These are phyloP conservation scores for Pinus tabuliformis DNA, from an alignment of 75 land plant genomes.

Conservation along the genomic window DNA sequence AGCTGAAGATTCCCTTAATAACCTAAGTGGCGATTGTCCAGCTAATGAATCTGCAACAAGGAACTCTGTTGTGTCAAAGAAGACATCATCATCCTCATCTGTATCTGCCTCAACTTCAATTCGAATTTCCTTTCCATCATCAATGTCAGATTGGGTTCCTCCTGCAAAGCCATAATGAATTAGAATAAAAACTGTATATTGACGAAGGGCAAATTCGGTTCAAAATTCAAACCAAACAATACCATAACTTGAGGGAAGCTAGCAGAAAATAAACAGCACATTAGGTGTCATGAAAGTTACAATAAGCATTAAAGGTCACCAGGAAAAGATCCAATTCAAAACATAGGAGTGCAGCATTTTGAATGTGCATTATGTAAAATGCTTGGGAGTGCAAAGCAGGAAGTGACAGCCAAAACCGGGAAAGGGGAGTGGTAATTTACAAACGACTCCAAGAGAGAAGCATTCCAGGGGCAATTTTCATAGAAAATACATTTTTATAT, in stretches of 20 bases:
- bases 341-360: neutral
- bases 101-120: conserved; percentile 21
- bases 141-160: conserved; percentile 22
- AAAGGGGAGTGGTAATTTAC: too few relatives aligned
- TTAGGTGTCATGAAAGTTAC: neutral
- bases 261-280: neutral
- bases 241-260: neutral
- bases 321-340: neutral
- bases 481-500: too few relatives aligned
- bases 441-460: too few relatives aligned
- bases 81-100: conserved; percentile 25
- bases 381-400: too few relatives aligned
- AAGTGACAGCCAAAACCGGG: too few relatives aligned
- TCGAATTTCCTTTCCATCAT: conserved; percentile 17
- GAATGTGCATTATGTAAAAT: neutral
- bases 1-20: conserved; percentile 6
- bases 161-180: conserved; percentile 9
- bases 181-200: neutral
- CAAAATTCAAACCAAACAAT: neutral
- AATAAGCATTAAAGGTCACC: neutral
- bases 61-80: conserved; percentile 27
- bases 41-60: conserved; percentile 8
- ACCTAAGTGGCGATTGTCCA: neutral
- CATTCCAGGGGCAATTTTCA: too few relatives aligned
- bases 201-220: neutral